A percentile compares a stretch with the other conserved stretches of the same genome.
phyloP scores from a whole-genome alignment of 371 early-diverging fungal genomes.

The Thermomucor indicae-seudaticae region DNA sequence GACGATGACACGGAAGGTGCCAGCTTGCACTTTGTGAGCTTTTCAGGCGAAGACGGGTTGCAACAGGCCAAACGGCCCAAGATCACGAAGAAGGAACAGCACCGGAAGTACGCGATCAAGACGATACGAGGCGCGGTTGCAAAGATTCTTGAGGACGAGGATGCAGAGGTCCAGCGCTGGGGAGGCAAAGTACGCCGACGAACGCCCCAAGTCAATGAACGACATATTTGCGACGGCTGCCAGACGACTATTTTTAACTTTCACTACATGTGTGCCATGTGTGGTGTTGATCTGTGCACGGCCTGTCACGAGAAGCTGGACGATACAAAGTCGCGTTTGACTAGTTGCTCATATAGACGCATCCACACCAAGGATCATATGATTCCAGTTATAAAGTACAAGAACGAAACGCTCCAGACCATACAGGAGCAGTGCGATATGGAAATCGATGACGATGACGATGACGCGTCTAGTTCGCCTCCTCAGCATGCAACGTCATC shows the following conservation, averaged over 20 bases:
- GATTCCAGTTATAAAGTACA: conserved; percentile 24
- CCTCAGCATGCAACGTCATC: no score
- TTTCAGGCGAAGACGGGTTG: no score
- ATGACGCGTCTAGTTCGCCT: neutral
- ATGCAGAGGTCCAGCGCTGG: neutral
- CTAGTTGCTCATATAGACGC: conserved; percentile 9
- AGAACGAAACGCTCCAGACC: conserved; percentile 7
- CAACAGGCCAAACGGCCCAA: no score
- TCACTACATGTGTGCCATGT: conserved; percentile 50
- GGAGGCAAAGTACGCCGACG: conserved; percentile 6
- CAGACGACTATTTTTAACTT: conserved; percentile 36
- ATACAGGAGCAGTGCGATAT: conserved; percentile 6
- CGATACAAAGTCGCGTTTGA: neutral
- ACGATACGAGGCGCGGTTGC: conserved; percentile 2
- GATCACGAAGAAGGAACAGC: no score
- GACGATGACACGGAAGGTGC: no score
- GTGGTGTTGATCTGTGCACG: conserved; percentile 54
- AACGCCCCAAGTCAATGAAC: conserved; percentile 5
- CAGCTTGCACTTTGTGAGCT: no score
- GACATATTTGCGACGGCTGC: conserved; percentile 53
- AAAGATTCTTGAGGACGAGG: conserved; percentile 5
- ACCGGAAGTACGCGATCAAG: neutral
- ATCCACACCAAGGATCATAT: conserved; percentile 33
- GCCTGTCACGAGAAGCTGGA: conserved; percentile 40
- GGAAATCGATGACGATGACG: neutral